Base-by-base conservation (phyloP, 768 basidiomycete genomes). In the Pisolithus albus region DNA sequence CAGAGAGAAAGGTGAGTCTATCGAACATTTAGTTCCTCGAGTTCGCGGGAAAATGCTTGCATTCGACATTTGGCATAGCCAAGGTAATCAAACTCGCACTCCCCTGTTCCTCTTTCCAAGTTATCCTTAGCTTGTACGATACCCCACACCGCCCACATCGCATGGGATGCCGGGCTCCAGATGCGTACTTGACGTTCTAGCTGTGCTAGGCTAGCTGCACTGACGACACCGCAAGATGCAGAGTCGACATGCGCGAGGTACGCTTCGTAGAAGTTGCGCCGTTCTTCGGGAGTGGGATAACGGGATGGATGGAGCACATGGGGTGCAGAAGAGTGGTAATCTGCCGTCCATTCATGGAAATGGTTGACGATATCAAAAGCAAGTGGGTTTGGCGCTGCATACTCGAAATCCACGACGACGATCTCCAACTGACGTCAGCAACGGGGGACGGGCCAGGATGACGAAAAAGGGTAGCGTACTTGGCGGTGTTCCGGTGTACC, bases 361-460 rank as follows among this genome's bases (percentile, higher is more conserved):
- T 95, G 92, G 67, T 95, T 95, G 51, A 88, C 95, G 59, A 99
- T 93, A 64, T 99, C 96, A 69, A 84, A 96, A 4, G 91, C 89
- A 3, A 92, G 83, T 23, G 94, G 86, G 63, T 97, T 98, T 5
- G 89, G 86, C 0, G 85, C 78, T 13, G 95, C 92, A 64, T 99
- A 99, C 71, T 99, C 96, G 64, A 97, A 98, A 70, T 99, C 96
- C 56, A 96, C 92, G 34, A 95, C 89, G 64, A 95, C 88, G 56
- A 95, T 83, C 88, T 94, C 56, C 38, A 40, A n/a, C 46, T 44
- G n/a, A 47, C 13, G 52, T 68, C 46, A 63, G 55, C 44, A 45
- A 45, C 13, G 2, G 5, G 43, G 23, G 23, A 39, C 13, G 16
- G 23, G 28, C 39, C 44, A 24, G n/a, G 15, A 47, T 7, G 13